These are phyloP conservation scores for Lachnellula subtilissima DNA, from an alignment of 2,329 filamentous ascomycete species.

Conservation along the genomic window DNA sequence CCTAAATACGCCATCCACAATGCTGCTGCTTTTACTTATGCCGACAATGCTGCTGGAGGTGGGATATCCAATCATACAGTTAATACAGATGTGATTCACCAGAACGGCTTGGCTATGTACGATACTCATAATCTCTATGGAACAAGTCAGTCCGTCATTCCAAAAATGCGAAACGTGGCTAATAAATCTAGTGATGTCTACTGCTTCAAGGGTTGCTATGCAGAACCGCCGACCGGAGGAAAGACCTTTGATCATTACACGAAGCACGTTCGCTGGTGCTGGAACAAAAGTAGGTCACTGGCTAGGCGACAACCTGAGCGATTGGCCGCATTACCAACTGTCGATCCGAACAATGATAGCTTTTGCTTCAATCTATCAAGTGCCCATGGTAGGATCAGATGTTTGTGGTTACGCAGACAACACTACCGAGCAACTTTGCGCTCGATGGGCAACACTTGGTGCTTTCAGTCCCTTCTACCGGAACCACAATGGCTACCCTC, in stretches of 20 bases:
- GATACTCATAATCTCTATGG: slow-evolving; percentile 78
- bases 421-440: slow-evolving; percentile 64
- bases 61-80: slow-evolving; percentile 55
- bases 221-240: slow-evolving; percentile 55
- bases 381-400: slow-evolving; percentile 67
- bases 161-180: slow-evolving; percentile 7
- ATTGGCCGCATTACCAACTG: slow-evolving; percentile 55
- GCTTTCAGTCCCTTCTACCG: slow-evolving; percentile 74
- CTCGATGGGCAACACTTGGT: slow-evolving; percentile 69
- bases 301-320: slow-evolving; percentile 54
- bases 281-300: slow-evolving; percentile 60
- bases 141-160: slow-evolving; percentile 40
- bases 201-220: slow-evolving; percentile 62
- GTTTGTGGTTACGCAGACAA: slow-evolving; percentile 71
- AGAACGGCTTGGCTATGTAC: slow-evolving; percentile 63
- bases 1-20: slow-evolving; percentile 64
- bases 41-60: slow-evolving; percentile 40
- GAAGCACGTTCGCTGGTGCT: slow-evolving; percentile 70
- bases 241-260: slow-evolving; percentile 68
- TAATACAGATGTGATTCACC: slow-evolving; percentile 62
- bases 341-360: slow-evolving; percentile 55
- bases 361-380: slow-evolving; percentile 61
- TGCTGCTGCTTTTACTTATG: slow-evolving; percentile 45
- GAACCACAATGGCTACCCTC: slow-evolving; percentile 57
- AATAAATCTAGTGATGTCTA: slow-evolving; percentile 56